Base-by-base conservation (phyloP, 495 filamentous ascomycete genomes). In the Neurospora africana region DNA sequence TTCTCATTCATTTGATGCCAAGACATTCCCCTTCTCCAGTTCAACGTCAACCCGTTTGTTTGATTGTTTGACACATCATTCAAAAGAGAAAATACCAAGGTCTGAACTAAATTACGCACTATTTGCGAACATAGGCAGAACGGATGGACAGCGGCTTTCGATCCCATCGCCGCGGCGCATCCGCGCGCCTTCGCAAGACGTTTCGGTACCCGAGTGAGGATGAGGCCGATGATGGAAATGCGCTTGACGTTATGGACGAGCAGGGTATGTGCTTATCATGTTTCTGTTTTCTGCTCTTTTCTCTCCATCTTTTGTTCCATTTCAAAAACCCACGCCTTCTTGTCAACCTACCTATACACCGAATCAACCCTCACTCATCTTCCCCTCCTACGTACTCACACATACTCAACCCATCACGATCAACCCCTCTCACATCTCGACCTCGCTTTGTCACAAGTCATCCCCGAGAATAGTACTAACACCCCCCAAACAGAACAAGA, bases 171-270 rank as follows among this genome's bases (percentile, higher is more conserved):
- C 53, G 53, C 27, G 53, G 53, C 23, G 53, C 53, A 15, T 61
- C 53, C 53, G 80, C 88, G 47, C 84, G 88, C 71, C 79, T 91
- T 69, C 86, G 91, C 38, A 87, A 84, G 71, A 88, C 87, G 15
- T 91, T 91, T 79, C 86, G 82, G 17, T 91, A 91, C 82, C 87
- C 88, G 4, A 80, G 83, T 58, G 88, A 90, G 76, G 82, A 82
- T 10, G 83, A 83, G 69, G 70, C 70, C 27, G 70, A 71, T 71
- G 53, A 61, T 33, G 37, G 13, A 33, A 27, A 61, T 39, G 58
- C 72, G n/a, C 85, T 84, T 15, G 84, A 88, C 71, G 86, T 89
- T 70, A 75, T 89, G 41, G 90, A 91, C 73, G 90, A 91, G 78
- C 85, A 91, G 84, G 88, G 88, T 88, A 70, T 70, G 74, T 7